Evolutionary conservation across 805 yeast genomes (phyloP).

Genomic region (Teunomyces barrocoloradensis): DNA sequence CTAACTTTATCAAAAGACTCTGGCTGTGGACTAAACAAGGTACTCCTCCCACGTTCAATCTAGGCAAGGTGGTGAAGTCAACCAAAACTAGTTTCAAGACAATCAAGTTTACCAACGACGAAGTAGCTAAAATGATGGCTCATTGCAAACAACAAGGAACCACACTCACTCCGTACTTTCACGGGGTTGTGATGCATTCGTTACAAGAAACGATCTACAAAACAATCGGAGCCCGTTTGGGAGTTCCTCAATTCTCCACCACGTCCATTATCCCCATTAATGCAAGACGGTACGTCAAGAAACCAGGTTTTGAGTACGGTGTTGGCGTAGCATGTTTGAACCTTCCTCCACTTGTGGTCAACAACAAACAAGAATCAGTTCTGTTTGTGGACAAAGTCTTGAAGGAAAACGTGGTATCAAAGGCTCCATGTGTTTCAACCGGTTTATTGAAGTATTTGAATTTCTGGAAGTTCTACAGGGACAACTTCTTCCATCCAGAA

Average conservation of each 20-base stretch:
- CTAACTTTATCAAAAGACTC: background rate
- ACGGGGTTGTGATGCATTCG: constrained; percentile 8
- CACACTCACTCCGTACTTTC: constrained; percentile 12
- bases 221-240: background rate
- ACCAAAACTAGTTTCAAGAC: constrained; percentile 4
- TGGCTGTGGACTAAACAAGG: background rate
- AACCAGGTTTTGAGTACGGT: constrained; percentile 1
- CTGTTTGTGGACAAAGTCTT: constrained; percentile 3
- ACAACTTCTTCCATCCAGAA: background rate
- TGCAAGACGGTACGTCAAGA: constrained; percentile 8
- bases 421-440: constrained; percentile 1
- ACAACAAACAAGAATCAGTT: background rate
- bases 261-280: constrained; percentile 7
- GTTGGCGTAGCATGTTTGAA: constrained; percentile 2
- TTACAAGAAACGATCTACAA: constrained; percentile 7
- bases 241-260: constrained; percentile 8
- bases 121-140: background rate
- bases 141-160: constrained; percentile 7
- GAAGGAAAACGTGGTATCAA: constrained; percentile 3
- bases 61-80: background rate
- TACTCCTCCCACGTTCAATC: background rate
- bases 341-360: background rate
- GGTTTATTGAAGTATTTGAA: constrained; percentile 6
- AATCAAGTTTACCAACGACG: constrained; percentile 1
- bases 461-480: constrained; percentile 4